phyloP scores from a whole-genome alignment of 495 filamentous ascomycete genomes.

The Tuber microsphaerosporum region DNA sequence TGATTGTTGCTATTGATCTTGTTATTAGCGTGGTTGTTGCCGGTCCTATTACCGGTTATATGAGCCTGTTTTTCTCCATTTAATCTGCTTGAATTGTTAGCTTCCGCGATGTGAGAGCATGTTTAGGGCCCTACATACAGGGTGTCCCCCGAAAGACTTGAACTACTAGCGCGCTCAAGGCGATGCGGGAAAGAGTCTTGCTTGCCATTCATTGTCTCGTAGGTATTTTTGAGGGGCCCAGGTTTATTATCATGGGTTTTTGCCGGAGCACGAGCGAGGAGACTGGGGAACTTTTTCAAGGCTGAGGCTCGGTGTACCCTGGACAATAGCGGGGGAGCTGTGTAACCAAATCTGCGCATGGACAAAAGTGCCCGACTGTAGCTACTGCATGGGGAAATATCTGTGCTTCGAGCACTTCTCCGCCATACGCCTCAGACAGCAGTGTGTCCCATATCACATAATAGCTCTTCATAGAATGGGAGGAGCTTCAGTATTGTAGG shows the following conservation, averaged over 20 bases:
- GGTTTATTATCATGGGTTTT: background rate
- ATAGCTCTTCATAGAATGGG: too few species aligned
- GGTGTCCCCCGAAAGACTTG: background rate
- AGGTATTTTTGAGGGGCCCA: background rate
- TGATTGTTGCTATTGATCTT: background rate
- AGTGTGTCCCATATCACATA: too few species aligned
- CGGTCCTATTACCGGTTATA: background rate
- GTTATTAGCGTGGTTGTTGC: background rate
- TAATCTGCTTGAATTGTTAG: background rate
- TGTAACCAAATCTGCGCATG: background rate
- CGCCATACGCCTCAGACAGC: too few species aligned
- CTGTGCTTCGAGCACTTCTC: too few species aligned
- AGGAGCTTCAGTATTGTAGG: too few species aligned
- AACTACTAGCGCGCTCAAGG: background rate
- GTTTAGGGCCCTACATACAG: background rate
- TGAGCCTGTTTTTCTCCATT: background rate
- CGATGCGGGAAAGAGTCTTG: background rate
- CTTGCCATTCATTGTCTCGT: background rate
- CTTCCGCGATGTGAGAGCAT: background rate
- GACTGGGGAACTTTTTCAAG: background rate
- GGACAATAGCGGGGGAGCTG: background rate
- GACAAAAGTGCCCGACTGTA: background rate
- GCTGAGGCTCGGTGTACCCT: background rate
- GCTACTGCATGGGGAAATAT: background rate
- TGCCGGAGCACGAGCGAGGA: background rate